These are phyloP conservation scores for Spiromastix sp. DNA, from an alignment of 2,329 filamentous ascomycete genomes.

Conservation along the genomic window DNA sequence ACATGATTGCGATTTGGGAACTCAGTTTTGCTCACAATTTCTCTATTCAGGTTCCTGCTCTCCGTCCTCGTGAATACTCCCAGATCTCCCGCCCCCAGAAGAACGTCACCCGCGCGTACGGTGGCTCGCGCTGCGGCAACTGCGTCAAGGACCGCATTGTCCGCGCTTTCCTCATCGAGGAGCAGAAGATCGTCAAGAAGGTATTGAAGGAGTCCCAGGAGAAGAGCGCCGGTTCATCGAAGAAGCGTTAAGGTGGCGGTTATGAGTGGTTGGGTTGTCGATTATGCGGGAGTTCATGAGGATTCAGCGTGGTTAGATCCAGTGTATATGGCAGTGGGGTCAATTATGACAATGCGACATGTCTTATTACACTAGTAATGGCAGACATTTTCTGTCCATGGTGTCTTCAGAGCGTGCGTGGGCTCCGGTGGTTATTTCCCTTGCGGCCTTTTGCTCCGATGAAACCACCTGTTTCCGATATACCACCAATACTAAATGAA, in stretches of 20 bases:
- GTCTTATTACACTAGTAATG: slow-evolving; percentile 3
- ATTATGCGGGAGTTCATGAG: slow-evolving; percentile 11
- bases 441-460: too few species aligned
- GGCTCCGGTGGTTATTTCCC: slow-evolving; percentile 1
- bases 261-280: slow-evolving; percentile 7
- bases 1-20: neutral
- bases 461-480: slow-evolving; percentile 2
- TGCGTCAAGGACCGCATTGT: slow-evolving; percentile 98
- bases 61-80: slow-evolving; percentile 96
- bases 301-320: slow-evolving; percentile 5
- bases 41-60: slow-evolving; percentile 65
- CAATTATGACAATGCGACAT: slow-evolving; percentile 4
- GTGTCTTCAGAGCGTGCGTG: slow-evolving; percentile 2
- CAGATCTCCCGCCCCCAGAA: slow-evolving; percentile 98
- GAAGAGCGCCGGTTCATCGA: slow-evolving; percentile 34
- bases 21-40: neutral
- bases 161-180: slow-evolving; percentile 97
- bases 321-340: slow-evolving; percentile 6
- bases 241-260: slow-evolving; percentile 31
- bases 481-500: slow-evolving; percentile 2
- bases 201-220: slow-evolving; percentile 96
- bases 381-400: slow-evolving; percentile 1
- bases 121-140: slow-evolving; percentile 95
- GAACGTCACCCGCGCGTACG: slow-evolving; percentile 97
- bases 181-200: slow-evolving; percentile 99